Evolutionary conservation across 495 filamentous ascomycete genomes (phyloP).

Genomic region (Glarea lozoyensis): DNA sequence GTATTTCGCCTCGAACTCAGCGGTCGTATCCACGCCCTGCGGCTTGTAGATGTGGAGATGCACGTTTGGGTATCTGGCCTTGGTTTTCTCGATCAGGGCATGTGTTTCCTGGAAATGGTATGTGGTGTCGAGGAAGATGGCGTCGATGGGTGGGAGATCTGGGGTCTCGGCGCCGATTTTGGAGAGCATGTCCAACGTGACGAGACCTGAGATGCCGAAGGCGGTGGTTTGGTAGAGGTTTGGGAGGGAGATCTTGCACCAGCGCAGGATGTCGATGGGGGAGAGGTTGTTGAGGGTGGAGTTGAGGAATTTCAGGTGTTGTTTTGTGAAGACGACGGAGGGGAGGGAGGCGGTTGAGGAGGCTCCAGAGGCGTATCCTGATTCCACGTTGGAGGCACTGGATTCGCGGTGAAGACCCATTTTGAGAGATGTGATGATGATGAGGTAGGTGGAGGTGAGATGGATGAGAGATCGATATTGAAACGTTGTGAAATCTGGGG

Average conservation of each 20-base stretch:
- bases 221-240: slow-evolving; percentile 95
- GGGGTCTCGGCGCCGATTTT: slow-evolving; percentile 65
- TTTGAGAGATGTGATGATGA: background rate
- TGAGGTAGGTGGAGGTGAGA: background rate
- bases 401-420: slow-evolving; percentile 16
- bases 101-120: slow-evolving; percentile 93
- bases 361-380: slow-evolving; percentile 76
- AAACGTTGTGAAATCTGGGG: background rate
- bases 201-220: slow-evolving; percentile 89
- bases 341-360: slow-evolving; percentile 55
- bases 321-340: slow-evolving; percentile 76
- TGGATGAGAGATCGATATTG: background rate
- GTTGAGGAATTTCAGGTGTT: slow-evolving; percentile 86
- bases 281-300: slow-evolving; percentile 74
- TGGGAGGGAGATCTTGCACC: slow-evolving; percentile 86
- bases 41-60: slow-evolving; percentile 87
- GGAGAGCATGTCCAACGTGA: slow-evolving; percentile 90
- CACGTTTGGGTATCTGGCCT: slow-evolving; percentile 64
- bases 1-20: slow-evolving; percentile 72
- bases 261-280: slow-evolving; percentile 72
- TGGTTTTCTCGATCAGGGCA: slow-evolving; percentile 69
- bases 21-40: slow-evolving; percentile 52
- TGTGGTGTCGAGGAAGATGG: slow-evolving; percentile 95
- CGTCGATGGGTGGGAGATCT: slow-evolving; percentile 57
- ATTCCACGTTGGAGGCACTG: slow-evolving; percentile 43